Base-by-base conservation (phyloP, 345 rosid species). In the Acer negundo region DNA sequence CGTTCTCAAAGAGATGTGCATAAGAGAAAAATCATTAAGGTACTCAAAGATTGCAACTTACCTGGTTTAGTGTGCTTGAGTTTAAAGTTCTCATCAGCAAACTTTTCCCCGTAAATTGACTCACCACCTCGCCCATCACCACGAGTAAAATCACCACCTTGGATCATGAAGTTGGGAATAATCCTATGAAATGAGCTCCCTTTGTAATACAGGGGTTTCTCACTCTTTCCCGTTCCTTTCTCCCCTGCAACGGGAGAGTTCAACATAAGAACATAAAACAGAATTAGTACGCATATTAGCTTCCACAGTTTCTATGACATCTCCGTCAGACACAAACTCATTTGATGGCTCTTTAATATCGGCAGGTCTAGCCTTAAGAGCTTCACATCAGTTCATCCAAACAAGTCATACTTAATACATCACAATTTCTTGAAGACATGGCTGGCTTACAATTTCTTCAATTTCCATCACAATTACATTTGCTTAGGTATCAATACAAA, bases 111-210 rank as follows among this genome's bases (percentile, higher is more conserved):
- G 17, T 94, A 94, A 38, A 96, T 91, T 0, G 99, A 96, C 83
- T 96, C 98, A 61, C 98, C 97, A 71, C 98, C 99, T 72, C 94
- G 82, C 24, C 99, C 99, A 74, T 96, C 97, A 1, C 97, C 99
- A 19, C 40, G 90, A 35, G 99, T 96, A 72, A 96, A 96, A 73
- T 96, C 99, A 75, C 97, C 98, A 28, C 99, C 97, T n/a, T 94
- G 99, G 82, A 96, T 89, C 98, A 92, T 90, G 71, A 96, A 94
- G 82, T 88, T 86, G 31, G 98, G 98, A 80, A 96, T 96, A 67
- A 96, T 94, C 88, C 99, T 84, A 70, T 96, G 99, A 77, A 92
- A 94, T 47, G 64, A 53, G 65, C 97, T 94, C 64, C 94, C 97
- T 87, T 92, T 91, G 78, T 86, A 92, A 73, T 82, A 78, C 47